Percentiles rank a stretch among this genome's conserved stretches.
Conservation (phyloP, 257 asterid species). For the Nicotiana noctiflora region DNA sequence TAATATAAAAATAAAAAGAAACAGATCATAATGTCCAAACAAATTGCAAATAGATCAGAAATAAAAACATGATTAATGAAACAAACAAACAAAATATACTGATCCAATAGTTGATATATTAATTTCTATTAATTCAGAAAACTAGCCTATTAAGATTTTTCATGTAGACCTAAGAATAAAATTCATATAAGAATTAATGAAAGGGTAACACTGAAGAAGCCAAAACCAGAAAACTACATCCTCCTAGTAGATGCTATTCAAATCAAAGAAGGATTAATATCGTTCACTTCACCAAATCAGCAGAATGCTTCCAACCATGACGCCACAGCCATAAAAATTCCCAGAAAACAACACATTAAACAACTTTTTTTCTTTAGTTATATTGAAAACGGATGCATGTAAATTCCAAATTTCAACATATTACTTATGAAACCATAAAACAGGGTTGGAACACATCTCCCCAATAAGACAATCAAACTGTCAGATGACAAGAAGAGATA, state of each 20-base stretch:
- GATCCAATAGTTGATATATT: neutral
- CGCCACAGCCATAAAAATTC: neutral
- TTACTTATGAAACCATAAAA: neutral
- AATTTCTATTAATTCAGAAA: neutral
- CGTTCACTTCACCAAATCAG: neutral
- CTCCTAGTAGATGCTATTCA: neutral
- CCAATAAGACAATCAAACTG: neutral
- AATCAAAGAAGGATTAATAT: neutral
- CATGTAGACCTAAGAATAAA: neutral
- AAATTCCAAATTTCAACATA: neutral
- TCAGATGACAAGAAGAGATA: neutral
- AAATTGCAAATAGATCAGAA: neutral
- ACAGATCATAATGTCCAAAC: neutral
- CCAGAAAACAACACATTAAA: neutral
- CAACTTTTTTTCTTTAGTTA: neutral
- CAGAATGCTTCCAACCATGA: neutral
- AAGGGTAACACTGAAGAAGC: neutral
- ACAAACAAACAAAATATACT: neutral
- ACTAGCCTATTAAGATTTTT: neutral
- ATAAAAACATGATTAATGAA: neutral
- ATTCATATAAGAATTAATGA: neutral
- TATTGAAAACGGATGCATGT: neutral
- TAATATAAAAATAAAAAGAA: neutral
- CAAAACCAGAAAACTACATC: neutral
- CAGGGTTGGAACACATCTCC: neutral